Percentiles rank a stretch among this genome's conserved stretches.
phyloP scores from a whole-genome alignment of 352 stramenopile genomes.

The Aphanomyces astaci region DNA sequence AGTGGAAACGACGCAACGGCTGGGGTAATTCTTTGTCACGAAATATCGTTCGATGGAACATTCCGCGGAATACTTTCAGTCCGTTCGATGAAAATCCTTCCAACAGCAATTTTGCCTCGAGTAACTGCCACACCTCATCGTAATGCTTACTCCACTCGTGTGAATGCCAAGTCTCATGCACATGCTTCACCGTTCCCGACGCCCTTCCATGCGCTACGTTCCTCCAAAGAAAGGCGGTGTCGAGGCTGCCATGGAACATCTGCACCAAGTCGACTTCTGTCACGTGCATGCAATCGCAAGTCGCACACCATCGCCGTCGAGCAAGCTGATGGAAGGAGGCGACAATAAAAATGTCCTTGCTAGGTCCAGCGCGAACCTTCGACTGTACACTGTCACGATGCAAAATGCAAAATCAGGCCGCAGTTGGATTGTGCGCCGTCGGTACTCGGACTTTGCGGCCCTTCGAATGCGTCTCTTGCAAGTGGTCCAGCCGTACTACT shows the following conservation, averaged over 20 bases:
- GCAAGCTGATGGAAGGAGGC: neutral
- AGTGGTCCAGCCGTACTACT: constrained; percentile 48
- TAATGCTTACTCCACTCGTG: neutral
- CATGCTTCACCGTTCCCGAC: neutral
- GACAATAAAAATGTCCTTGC: neutral
- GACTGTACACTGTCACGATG: constrained; percentile 50
- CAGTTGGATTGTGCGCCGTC: constrained; percentile 61
- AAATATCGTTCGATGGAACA: no score
- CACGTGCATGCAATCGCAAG: neutral
- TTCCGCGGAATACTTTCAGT: no score
- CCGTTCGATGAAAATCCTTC: no score
- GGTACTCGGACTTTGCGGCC: constrained; percentile 56
- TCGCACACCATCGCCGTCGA: neutral
- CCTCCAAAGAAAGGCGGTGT: neutral
- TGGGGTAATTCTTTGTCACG: no score
- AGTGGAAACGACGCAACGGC: no score
- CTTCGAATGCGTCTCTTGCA: constrained; percentile 42
- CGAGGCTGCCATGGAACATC: neutral
- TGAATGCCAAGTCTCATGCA: neutral
- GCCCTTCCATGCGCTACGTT: neutral
- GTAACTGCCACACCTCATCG: neutral
- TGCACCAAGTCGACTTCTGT: neutral
- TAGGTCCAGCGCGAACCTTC: constrained; percentile 26
- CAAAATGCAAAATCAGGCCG: constrained; percentile 65
- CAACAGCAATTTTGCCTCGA: neutral